Evolutionary conservation across 2,329 filamentous ascomycete species (phyloP).

Genomic region (Bimuria novae-zelandiae): DNA sequence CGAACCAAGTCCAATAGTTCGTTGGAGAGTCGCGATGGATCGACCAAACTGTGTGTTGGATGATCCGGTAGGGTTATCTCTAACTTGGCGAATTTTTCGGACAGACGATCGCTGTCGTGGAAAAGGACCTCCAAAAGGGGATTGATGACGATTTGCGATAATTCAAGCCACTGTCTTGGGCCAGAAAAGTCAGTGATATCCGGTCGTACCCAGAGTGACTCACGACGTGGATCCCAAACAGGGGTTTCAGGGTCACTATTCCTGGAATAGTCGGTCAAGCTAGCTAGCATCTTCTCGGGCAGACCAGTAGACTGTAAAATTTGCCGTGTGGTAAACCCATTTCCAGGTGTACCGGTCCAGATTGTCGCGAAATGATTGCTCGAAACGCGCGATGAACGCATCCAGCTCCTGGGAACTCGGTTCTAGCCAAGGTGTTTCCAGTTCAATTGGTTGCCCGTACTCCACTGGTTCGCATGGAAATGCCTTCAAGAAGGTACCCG

Average conservation of each 20-base stretch:
- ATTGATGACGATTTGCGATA: not conserved
- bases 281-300: not conserved
- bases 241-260: not conserved
- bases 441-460: not conserved
- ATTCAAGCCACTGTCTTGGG: not conserved
- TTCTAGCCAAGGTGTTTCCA: not conserved
- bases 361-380: not conserved
- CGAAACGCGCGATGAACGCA: not conserved
- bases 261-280: not conserved
- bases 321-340: not conserved
- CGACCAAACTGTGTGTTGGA: not conserved
- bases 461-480: not conserved
- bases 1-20: not conserved
- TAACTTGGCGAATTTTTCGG: not conserved
- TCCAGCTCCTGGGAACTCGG: not conserved
- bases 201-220: too few species aligned
- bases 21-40: not conserved
- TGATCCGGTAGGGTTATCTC: not conserved
- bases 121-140: not conserved
- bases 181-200: not conserved
- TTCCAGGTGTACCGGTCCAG: not conserved
- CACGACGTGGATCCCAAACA: too few species aligned
- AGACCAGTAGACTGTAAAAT: not conserved
- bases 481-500: not conserved
- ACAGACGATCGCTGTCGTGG: not conserved